Evolutionary conservation across 768 basidiomycete genomes (phyloP), one percentile per base, ranked within the genome.

Genomic region (Leccinum variicolor): DNA sequence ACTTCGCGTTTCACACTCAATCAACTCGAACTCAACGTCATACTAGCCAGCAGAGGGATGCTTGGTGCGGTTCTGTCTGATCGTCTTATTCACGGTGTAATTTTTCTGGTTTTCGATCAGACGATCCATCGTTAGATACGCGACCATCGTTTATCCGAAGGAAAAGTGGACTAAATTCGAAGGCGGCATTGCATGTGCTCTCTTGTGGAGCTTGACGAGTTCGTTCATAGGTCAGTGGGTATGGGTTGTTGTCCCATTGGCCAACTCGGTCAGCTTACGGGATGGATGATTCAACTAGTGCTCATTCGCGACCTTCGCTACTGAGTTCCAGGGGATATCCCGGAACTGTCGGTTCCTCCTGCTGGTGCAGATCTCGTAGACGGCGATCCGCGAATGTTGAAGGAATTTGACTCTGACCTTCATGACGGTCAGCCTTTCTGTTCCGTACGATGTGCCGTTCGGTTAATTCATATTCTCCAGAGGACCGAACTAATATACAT

Each of bases 401-500:
- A 79, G 39, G 92, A 90, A 19, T 88, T 96, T 53, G 84, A 97
- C 72, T 97, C 74, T 98, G 3, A 28, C 28, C 28, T 95, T 68
- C 92, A 96, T 72, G 88, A 94, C 64, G 92, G 95, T 93, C 61
- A 55, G 82, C 70, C 50, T 15, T 36, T 45, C 23, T 25, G 17
- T 11, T 41, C 58, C 29, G 31, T 49, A 33, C 4, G 14, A 13
- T 53, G 53, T 21, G 57, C 52, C 19, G 23, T 36, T 15, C 0
- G 36, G 54, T 48, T 58, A 46, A 47, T 62, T 46, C 10, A 33
- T 49, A n/a, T 59, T 33, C 56, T 47, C 55, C 68, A 95, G 95
- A 94, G 66, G 94, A 98, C 71, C 82, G 87, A 64, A 89, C 86
- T 14, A 95, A 94, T 68, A 80, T 95, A 48, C 87, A 88, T 62